A percentile compares a stretch with the other conserved stretches of the same genome.
Evolutionary conservation across 1,284 basidiomycete genomes (phyloP).

Genomic region (Pseudozyma thailandica): DNA sequence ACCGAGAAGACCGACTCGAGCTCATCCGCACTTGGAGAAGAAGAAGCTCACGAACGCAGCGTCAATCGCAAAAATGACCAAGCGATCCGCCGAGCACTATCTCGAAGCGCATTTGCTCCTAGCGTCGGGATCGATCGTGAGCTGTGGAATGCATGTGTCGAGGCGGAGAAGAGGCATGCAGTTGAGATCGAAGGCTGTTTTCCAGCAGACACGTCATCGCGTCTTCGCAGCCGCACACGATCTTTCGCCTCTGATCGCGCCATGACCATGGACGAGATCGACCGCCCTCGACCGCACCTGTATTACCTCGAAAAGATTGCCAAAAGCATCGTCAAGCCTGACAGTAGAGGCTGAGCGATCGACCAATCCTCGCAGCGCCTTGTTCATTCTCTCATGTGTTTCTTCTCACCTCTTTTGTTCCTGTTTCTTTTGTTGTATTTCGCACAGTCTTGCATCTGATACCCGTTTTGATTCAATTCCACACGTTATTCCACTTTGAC

Average conservation of each 20-base stretch:
- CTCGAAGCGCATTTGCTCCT: slow-evolving; percentile 16
- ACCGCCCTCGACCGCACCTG: slow-evolving; percentile 41
- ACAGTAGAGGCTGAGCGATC: slow-evolving; percentile 8
- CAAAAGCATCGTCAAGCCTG: slow-evolving; percentile 36
- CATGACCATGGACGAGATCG: slow-evolving; percentile 44
- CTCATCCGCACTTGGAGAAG: slow-evolving; percentile 6
- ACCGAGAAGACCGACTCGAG: slow-evolving; percentile 6
- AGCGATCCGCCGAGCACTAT: slow-evolving; percentile 20
- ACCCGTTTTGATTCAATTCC: too few species aligned
- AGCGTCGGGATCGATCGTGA: slow-evolving; percentile 44
- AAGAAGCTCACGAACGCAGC: slow-evolving; percentile 21
- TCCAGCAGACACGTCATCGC: slow-evolving; percentile 3
- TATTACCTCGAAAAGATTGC: slow-evolving; percentile 43
- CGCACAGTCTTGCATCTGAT: neutral
- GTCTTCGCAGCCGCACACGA: slow-evolving; percentile 10
- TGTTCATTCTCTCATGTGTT: neutral
- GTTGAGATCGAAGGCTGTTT: slow-evolving; percentile 40
- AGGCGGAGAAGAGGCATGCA: slow-evolving; percentile 49
- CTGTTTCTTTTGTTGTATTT: neutral
- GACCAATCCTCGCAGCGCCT: neutral
- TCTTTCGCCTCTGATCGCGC: slow-evolving; percentile 21
- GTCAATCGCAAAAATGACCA: slow-evolving; percentile 21
- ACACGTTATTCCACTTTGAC: too few species aligned
- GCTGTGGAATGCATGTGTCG: slow-evolving; percentile 42
- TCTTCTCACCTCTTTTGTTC: neutral